phyloP scores from a whole-genome alignment of 2,329 filamentous ascomycete genomes.

The Fusarium subtropicale region DNA sequence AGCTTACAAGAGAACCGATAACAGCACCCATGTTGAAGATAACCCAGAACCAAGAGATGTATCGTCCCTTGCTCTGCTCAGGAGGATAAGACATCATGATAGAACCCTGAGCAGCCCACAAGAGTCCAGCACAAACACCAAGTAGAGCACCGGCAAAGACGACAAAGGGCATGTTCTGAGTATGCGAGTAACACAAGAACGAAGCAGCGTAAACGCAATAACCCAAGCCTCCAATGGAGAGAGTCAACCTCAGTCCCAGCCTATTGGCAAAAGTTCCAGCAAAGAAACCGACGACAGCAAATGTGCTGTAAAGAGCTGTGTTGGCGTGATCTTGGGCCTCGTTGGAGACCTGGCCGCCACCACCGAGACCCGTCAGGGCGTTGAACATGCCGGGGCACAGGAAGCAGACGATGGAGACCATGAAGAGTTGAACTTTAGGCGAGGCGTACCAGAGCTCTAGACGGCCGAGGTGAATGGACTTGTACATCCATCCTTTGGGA shows the following conservation, averaged over 20 bases:
- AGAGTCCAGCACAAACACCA: conserved; percentile 80
- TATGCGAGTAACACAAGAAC: conserved; percentile 79
- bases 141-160: conserved; percentile 81
- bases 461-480: conserved; percentile 65
- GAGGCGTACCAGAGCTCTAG: conserved; percentile 77
- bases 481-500: conserved; percentile 75
- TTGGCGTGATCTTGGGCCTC: conserved; percentile 72
- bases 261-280: conserved; percentile 83
- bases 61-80: conserved; percentile 85
- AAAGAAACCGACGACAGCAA: conserved; percentile 75
- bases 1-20: conserved; percentile 75
- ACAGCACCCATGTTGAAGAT: conserved; percentile 95
- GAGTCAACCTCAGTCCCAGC: conserved; percentile 74
- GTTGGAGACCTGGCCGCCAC: conserved; percentile 64
- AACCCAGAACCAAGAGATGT: conserved; percentile 93
- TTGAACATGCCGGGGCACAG: conserved; percentile 81
- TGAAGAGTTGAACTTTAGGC: conserved; percentile 75
- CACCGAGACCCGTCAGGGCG: conserved; percentile 73
- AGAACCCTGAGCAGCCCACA: conserved; percentile 86
- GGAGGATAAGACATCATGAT: conserved; percentile 92
- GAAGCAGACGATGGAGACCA: conserved; percentile 70
- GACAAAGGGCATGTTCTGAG: conserved; percentile 74
- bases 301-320: conserved; percentile 78
- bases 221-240: conserved; percentile 79
- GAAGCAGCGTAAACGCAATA: conserved; percentile 80